Conservation (phyloP, 148 eudicot species). For the Vaccinium darrowii region DNA sequence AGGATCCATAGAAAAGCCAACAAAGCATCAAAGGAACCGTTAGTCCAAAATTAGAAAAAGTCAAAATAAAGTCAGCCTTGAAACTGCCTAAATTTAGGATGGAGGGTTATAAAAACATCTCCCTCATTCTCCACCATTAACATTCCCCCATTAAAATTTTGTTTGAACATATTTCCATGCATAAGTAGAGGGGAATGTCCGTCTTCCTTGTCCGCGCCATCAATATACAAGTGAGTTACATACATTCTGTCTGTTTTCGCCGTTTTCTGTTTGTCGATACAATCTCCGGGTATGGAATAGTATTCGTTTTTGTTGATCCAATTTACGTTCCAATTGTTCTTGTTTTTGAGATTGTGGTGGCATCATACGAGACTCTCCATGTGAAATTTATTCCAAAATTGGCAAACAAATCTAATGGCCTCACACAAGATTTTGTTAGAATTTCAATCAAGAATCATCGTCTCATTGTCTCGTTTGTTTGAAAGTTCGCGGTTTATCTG, state of each 20-base stretch:
- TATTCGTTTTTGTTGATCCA: background rate
- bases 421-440: background rate
- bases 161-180: background rate
- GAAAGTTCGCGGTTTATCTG: background rate
- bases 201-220: background rate
- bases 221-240: background rate
- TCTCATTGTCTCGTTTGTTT: background rate
- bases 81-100: slow-evolving; percentile 2
- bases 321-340: background rate
- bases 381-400: background rate
- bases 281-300: background rate
- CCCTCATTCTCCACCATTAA: background rate
- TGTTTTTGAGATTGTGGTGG: background rate
- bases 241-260: too few species aligned
- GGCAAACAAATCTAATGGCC: background rate
- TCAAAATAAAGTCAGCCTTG: slow-evolving; percentile 15
- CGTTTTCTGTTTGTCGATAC: background rate
- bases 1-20: slow-evolving; percentile 7
- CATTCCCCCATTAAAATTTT: slow-evolving; percentile 13
- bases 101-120: slow-evolving; percentile 7
- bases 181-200: slow-evolving; percentile 12
- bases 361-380: background rate
- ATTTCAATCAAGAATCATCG: background rate
- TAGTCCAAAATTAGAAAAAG: slow-evolving; percentile 8
- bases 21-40: background rate